Evolutionary conservation across 805 yeast species (phyloP).

Genomic region (Schwanniomyces sp.): DNA sequence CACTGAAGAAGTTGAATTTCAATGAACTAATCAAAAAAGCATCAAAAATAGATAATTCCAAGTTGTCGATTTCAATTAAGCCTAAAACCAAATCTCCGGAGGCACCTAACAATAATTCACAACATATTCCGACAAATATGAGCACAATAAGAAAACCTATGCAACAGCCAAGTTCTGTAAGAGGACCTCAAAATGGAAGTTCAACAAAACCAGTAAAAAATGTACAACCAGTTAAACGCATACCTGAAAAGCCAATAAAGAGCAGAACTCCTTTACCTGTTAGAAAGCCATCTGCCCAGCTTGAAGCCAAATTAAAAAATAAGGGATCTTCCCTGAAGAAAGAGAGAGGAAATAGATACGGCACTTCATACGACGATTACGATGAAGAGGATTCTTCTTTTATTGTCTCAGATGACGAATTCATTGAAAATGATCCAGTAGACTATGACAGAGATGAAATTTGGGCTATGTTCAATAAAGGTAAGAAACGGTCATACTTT

Average conservation of each 20-base stretch:
- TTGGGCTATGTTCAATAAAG: constrained; percentile 80
- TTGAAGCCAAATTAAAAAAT: constrained; percentile 47
- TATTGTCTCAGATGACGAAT: constrained; percentile 54
- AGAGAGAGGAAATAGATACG: neutral
- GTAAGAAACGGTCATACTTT: constrained; percentile 50
- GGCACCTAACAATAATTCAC: neutral
- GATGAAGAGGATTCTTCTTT: constrained; percentile 49
- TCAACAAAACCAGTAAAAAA: neutral
- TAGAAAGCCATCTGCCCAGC: constrained; percentile 58
- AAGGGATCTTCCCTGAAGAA: constrained; percentile 6
- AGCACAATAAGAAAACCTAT: neutral
- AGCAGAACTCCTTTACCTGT: constrained; percentile 35
- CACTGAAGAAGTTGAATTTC: constrained; percentile 53
- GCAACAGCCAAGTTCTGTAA: neutral
- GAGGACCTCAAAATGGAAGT: neutral
- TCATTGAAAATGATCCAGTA: constrained; percentile 29
- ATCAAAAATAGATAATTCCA: constrained; percentile 50
- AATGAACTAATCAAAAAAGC: constrained; percentile 73
- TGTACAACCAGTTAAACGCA: neutral
- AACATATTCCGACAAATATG: neutral
- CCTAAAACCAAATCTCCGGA: constrained; percentile 41
- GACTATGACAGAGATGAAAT: constrained; percentile 84
- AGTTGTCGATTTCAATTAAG: constrained; percentile 37
- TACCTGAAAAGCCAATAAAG: neutral
- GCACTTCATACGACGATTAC: constrained; percentile 13